phyloP scores from a whole-genome alignment of 768 basidiomycete genomes.

The Agaricus sinodeliciosus region DNA sequence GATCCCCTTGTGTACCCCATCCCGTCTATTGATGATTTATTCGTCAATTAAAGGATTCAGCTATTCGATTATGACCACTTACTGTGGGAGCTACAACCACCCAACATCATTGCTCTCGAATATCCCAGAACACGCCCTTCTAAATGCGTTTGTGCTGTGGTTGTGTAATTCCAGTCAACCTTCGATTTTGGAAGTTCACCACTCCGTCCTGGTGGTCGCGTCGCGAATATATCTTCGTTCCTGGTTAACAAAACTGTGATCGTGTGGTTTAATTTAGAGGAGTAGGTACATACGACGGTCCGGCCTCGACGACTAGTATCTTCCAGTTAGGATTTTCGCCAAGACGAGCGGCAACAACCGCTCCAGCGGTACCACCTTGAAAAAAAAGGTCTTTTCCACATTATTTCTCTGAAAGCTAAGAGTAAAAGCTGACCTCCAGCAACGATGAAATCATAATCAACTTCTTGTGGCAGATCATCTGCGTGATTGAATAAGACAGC shows the following conservation, averaged over 20 bases:
- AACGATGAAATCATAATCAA: constrained; percentile 8
- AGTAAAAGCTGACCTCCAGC: constrained; percentile 6
- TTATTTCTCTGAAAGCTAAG: too few species aligned
- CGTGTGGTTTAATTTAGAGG: neutral
- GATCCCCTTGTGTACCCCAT: constrained; percentile 20
- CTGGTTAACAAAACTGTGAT: neutral
- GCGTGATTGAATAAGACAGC: neutral
- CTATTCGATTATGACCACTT: neutral
- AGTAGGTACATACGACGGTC: constrained; percentile 1
- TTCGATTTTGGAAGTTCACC: neutral
- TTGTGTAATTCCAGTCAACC: constrained; percentile 15
- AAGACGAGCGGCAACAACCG: constrained; percentile 3
- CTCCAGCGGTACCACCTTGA: constrained; percentile 2
- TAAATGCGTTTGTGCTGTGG: constrained; percentile 4
- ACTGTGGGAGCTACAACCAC: constrained; percentile 11
- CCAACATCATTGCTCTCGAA: constrained; percentile 8
- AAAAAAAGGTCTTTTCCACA: neutral
- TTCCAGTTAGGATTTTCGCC: constrained; percentile 7
- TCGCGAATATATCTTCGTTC: constrained; percentile 4
- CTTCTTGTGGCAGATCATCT: neutral
- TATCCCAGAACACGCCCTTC: constrained; percentile 5
- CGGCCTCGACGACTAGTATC: constrained; percentile 9
- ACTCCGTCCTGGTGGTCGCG: neutral
- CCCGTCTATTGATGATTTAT: neutral
- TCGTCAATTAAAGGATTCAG: neutral